Evolutionary conservation across 148 eudicot genomes (phyloP).

Genomic region (Rhododendron kiyosumense): DNA sequence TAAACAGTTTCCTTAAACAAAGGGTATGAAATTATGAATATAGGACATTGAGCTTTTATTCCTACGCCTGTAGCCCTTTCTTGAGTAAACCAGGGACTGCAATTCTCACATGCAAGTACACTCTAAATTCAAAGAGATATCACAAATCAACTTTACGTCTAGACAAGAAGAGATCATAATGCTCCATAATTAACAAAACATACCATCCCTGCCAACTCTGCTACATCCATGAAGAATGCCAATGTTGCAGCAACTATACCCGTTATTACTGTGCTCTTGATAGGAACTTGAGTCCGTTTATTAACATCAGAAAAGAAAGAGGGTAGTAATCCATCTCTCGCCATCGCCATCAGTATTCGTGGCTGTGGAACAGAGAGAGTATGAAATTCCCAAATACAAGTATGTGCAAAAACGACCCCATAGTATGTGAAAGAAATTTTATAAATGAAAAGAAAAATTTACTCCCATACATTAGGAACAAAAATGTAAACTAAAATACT

Average conservation of each 20-base stretch:
- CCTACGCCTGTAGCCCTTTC: not conserved
- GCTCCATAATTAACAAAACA: not conserved
- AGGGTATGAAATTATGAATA: not conserved
- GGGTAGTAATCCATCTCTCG: constrained; percentile 94
- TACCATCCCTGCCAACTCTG: constrained; percentile 95
- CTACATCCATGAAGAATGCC: constrained; percentile 91
- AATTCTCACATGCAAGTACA: not conserved
- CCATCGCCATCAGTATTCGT: constrained; percentile 95
- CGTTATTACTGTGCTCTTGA: constrained; percentile 75
- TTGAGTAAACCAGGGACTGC: not conserved
- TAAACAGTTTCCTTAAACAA: not conserved
- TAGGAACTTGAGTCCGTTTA: constrained; percentile 72
- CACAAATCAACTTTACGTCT: not conserved
- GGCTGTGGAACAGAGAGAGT: constrained; percentile 50
- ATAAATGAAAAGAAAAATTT: not conserved
- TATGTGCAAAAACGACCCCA: not conserved
- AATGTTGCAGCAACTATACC: constrained; percentile 69
- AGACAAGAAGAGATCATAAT: not conserved
- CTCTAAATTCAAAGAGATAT: not conserved
- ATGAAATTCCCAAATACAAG: not conserved
- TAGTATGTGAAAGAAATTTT: not conserved
- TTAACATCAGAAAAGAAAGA: constrained; percentile 89
- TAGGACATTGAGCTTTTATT: not conserved
- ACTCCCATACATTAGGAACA: not conserved
- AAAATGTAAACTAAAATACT: not conserved